Conservation (phyloP, 148 eudicot genomes). For the Pouteria glomerata region DNA sequence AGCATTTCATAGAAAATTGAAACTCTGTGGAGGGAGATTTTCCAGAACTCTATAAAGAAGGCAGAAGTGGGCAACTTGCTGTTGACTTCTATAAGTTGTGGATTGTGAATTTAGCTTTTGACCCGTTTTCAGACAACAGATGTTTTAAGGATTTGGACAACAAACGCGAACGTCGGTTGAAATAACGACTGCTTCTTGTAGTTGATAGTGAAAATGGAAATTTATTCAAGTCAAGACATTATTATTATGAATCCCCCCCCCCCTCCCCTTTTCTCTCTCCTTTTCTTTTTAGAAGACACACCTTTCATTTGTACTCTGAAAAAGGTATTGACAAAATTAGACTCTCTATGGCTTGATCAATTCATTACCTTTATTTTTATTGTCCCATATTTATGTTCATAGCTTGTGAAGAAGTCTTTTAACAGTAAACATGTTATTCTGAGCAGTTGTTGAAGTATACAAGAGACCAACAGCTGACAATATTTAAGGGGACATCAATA, state of each 20-base stretch:
- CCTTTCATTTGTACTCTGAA: background rate
- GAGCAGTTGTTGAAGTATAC: conserved; percentile 35
- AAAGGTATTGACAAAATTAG: background rate
- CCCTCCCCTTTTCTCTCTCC: background rate
- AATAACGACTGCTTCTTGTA: background rate
- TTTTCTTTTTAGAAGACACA: background rate
- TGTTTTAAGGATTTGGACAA: background rate
- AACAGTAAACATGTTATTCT: background rate
- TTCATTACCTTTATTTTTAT: background rate
- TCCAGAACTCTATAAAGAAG: background rate
- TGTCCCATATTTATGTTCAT: background rate
- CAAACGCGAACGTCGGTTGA: too few relatives aligned
- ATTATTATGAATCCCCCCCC: too few relatives aligned
- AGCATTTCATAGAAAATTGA: too few relatives aligned
- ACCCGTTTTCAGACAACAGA: background rate
- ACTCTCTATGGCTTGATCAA: background rate
- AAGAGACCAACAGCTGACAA: conserved; percentile 31
- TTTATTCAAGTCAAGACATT: too few relatives aligned
- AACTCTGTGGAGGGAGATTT: background rate
- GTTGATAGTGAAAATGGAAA: background rate
- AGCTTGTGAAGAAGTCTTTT: too few relatives aligned
- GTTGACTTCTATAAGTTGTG: too few relatives aligned
- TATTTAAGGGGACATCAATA: conserved; percentile 46
- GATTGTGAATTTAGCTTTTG: background rate
- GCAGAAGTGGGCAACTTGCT: background rate